Evolutionary conservation across 2,329 filamentous ascomycete species (phyloP).

Genomic region (Colletotrichum agaves): DNA sequence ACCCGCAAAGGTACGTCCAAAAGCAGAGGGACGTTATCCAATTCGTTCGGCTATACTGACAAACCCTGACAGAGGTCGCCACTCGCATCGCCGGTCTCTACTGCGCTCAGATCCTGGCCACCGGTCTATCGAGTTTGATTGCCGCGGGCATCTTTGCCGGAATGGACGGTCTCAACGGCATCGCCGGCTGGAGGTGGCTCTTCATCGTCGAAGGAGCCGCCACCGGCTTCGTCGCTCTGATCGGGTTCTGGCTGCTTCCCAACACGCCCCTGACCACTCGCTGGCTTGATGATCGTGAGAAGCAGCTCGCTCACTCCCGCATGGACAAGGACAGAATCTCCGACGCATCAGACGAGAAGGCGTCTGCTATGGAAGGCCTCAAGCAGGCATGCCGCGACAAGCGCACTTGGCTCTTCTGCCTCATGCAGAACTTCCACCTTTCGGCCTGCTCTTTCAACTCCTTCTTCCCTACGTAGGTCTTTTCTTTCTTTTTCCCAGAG

Average conservation of each 20-base stretch:
- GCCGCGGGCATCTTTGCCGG: conserved; percentile 70
- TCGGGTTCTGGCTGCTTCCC: conserved; percentile 66
- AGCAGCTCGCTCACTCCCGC: conserved; percentile 57
- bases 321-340: conserved; percentile 64
- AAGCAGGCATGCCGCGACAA: conserved; percentile 60
- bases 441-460: conserved; percentile 59
- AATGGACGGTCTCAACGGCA: conserved; percentile 64
- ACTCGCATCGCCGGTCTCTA: conserved; percentile 68
- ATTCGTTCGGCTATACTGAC: background rate
- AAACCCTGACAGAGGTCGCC: conserved; percentile 60
- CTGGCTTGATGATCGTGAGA: conserved; percentile 59
- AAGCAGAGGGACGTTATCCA: background rate
- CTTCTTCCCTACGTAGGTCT: conserved; percentile 55
- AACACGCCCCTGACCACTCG: conserved; percentile 52
- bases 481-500: no score
- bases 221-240: conserved; percentile 69
- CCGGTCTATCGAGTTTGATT: conserved; percentile 75
- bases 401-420: conserved; percentile 62
- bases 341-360: conserved; percentile 49
- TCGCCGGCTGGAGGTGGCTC: conserved; percentile 73
- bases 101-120: conserved; percentile 72
- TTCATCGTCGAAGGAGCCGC: conserved; percentile 68
- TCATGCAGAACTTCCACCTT: conserved; percentile 67
- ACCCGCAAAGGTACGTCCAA: conserved; percentile 43
- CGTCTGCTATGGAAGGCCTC: conserved; percentile 58